These are phyloP conservation scores for Oryza coarctata DNA, from an alignment of 176 grass and related monocot genomes.

Conservation along the genomic window DNA sequence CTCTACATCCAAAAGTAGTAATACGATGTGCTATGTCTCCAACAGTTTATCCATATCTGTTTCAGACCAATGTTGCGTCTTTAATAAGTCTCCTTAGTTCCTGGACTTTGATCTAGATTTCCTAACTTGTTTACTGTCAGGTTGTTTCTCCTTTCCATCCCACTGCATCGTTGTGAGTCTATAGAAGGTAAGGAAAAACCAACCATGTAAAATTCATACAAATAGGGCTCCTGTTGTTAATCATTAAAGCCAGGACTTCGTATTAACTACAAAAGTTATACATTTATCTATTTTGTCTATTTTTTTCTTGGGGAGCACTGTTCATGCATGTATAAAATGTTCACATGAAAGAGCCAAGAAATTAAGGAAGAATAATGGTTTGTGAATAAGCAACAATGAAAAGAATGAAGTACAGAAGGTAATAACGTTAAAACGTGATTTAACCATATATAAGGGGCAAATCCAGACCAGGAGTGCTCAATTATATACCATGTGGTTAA, in stretches of 20 bases:
- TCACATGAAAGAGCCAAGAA: not conserved
- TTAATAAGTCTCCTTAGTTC: not conserved
- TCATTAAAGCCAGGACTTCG: not conserved
- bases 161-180: not conserved
- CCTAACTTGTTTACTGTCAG: not conserved
- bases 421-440: not conserved
- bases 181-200: slow-evolving; percentile 17
- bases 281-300: not conserved
- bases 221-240: not conserved
- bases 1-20: slow-evolving; percentile 18
- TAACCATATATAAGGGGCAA: not conserved
- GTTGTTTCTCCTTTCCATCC: slow-evolving; percentile 8
- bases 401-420: not conserved
- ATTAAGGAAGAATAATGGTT: not conserved
- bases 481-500: not conserved
- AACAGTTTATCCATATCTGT: not conserved
- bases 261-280: not conserved
- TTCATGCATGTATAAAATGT: not conserved
- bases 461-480: too few relatives aligned
- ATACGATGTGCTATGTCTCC: not conserved
- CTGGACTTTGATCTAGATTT: not conserved
- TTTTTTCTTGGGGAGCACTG: not conserved
- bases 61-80: not conserved
- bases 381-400: not conserved
- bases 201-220: not conserved